phyloP scores from a whole-genome alignment of 129 eudicot genomes.

The Helichrysum umbraculigerum region DNA sequence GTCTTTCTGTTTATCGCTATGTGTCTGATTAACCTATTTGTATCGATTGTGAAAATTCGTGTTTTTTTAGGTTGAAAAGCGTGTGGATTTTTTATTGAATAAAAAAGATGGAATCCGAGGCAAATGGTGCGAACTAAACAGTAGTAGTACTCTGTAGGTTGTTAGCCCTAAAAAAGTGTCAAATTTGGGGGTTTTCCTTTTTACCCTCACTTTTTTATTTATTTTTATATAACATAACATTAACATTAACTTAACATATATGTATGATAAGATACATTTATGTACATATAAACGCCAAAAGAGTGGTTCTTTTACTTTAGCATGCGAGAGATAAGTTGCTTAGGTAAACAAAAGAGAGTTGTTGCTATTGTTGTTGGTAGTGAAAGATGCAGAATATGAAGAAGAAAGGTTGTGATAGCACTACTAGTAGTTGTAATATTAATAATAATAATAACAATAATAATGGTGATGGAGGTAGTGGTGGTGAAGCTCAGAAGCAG shows the following conservation, averaged over 20 bases:
- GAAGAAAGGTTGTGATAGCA: constrained; percentile 42
- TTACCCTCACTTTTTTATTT: constrained; percentile 9
- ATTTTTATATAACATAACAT: constrained; percentile 20
- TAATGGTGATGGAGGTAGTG: constrained; percentile 28
- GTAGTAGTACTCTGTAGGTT: constrained; percentile 41
- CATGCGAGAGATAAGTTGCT: constrained; percentile 54
- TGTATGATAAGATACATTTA: neutral
- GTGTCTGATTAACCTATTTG: neutral
- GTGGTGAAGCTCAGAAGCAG: constrained; percentile 51
- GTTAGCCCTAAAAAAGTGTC: constrained; percentile 35
- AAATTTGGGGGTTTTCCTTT: constrained; percentile 38
- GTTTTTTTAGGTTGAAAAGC: constrained; percentile 37
- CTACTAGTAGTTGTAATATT: constrained; percentile 20
- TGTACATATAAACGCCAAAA: constrained; percentile 36
- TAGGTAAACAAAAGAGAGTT: constrained; percentile 30
- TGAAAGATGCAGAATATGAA: constrained; percentile 56
- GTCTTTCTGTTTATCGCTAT: neutral
- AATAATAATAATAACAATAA: constrained; percentile 12
- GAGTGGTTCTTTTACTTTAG: constrained; percentile 45
- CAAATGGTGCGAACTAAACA: constrained; percentile 38
- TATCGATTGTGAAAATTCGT: neutral
- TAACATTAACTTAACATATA: too few species aligned
- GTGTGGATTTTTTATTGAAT: constrained; percentile 26
- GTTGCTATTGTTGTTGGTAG: neutral
- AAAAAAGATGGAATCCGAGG: constrained; percentile 51